A percentile compares a stretch with the other conserved stretches of the same genome.
Evolutionary conservation across 169 alveolate species (phyloP).

Genomic region (Theileria sp.): DNA sequence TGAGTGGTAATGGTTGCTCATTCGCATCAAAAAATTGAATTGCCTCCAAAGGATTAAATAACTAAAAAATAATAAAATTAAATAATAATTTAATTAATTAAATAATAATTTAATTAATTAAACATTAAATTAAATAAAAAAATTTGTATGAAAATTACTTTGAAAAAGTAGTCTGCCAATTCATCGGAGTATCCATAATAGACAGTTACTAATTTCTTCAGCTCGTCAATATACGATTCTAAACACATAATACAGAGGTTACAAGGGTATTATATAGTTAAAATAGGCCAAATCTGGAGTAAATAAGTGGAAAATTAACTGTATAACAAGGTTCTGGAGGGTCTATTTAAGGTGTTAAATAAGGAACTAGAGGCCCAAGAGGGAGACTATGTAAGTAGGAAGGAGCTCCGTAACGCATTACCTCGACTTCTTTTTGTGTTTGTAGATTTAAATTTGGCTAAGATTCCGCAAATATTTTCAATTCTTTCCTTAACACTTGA

Average conservation of each 20-base stretch:
- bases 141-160: slow-evolving; percentile 2
- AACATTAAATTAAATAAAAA: not conserved
- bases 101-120: not conserved
- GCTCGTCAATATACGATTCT: slow-evolving; percentile 57
- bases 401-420: not conserved
- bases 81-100: not conserved
- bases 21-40: slow-evolving; percentile 89
- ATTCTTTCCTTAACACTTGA: slow-evolving; percentile 69
- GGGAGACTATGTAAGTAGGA: too few species aligned
- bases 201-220: slow-evolving; percentile 76
- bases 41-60: slow-evolving; percentile 90
- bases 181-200: slow-evolving; percentile 89
- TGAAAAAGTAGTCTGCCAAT: slow-evolving; percentile 81
- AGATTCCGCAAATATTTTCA: slow-evolving; percentile 74
- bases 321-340: not conserved
- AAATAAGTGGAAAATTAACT: not conserved
- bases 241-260: not conserved
- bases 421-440: slow-evolving; percentile 32
- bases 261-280: too few species aligned
- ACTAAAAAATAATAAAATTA: slow-evolving; percentile 20
- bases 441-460: slow-evolving; percentile 63
- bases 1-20: slow-evolving; percentile 86
- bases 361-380: too few species aligned
- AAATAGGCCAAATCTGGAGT: too few species aligned
- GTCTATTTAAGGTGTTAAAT: too few species aligned